Evolutionary conservation across 2,329 filamentous ascomycete genomes (phyloP).

Genomic region (Monosporascus sp.): DNA sequence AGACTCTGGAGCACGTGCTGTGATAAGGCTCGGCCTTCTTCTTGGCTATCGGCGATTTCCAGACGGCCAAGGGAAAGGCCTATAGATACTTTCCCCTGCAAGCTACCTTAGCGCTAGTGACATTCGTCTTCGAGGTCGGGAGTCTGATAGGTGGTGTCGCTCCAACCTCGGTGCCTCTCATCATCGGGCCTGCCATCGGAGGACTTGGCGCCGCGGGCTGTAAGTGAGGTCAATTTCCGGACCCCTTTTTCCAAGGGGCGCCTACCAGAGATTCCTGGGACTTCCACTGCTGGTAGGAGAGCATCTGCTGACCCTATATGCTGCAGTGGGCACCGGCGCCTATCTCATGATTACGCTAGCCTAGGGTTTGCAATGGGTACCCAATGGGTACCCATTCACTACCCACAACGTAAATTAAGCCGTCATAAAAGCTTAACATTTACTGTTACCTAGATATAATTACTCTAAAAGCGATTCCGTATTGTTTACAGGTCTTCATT

Average conservation of each 20-base stretch:
- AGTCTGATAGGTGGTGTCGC: conserved; percentile 25
- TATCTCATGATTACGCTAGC: conserved; percentile 23
- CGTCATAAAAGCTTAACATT: too few relatives aligned
- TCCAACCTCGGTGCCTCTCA: conserved; percentile 9
- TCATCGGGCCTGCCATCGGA: conserved; percentile 13
- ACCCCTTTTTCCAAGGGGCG: too few relatives aligned
- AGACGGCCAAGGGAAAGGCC: conserved; percentile 25
- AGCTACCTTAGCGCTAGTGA: conserved; percentile 21
- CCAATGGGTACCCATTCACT: too few relatives aligned
- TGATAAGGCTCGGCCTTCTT: conserved; percentile 36
- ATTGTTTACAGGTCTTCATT: too few relatives aligned
- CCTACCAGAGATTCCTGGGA: too few relatives aligned
- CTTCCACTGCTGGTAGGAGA: too few relatives aligned
- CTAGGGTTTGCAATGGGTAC: too few relatives aligned
- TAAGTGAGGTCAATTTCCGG: not conserved
- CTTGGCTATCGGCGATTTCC: conserved; percentile 24
- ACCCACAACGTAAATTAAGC: too few relatives aligned
- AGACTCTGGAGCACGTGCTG: conserved; percentile 32
- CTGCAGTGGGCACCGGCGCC: conserved; percentile 25
- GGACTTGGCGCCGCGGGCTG: conserved; percentile 30
- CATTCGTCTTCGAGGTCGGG: conserved; percentile 31
- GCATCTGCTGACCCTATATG: too few relatives aligned
- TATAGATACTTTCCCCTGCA: conserved; percentile 35
- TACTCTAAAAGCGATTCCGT: too few relatives aligned
- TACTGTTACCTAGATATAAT: too few relatives aligned